Conservation (phyloP, 345 rosid species). For the Syzygium aromaticum region DNA sequence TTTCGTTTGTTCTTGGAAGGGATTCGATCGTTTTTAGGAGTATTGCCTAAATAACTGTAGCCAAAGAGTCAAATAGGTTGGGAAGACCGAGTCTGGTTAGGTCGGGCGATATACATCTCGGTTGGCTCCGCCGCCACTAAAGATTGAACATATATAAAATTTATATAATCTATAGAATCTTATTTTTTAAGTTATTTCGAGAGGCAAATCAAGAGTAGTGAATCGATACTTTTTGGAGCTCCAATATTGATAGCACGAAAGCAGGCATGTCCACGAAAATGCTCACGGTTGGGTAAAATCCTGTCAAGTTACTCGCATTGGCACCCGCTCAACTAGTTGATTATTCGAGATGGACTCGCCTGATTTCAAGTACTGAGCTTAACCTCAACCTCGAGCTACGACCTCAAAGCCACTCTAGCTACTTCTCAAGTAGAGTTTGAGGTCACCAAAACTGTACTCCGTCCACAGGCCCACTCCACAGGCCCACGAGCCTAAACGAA, state of each 20-base stretch:
- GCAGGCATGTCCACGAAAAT: background rate
- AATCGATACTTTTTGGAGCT: background rate
- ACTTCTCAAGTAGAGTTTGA: background rate
- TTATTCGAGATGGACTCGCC: background rate
- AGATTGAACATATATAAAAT: background rate
- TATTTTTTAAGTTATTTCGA: background rate
- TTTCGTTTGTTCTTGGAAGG: background rate
- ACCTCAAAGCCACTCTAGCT: background rate
- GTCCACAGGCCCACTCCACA: background rate
- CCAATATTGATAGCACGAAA: background rate
- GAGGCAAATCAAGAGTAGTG: background rate
- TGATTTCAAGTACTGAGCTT: background rate
- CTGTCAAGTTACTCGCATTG: accelerated
- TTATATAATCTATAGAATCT: background rate
- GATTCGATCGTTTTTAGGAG: background rate
- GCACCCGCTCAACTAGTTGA: background rate
- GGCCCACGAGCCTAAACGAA: background rate
- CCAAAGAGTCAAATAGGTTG: background rate
- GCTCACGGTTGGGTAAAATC: background rate
- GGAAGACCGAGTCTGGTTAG: background rate
- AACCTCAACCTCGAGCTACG: accelerated
- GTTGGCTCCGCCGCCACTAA: background rate
- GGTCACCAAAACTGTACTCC: background rate
- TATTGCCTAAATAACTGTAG: background rate
- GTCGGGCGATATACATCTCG: background rate